Evolutionary conservation across 1,139 yeast species (phyloP).

Genomic region (Pichia sp.): DNA sequence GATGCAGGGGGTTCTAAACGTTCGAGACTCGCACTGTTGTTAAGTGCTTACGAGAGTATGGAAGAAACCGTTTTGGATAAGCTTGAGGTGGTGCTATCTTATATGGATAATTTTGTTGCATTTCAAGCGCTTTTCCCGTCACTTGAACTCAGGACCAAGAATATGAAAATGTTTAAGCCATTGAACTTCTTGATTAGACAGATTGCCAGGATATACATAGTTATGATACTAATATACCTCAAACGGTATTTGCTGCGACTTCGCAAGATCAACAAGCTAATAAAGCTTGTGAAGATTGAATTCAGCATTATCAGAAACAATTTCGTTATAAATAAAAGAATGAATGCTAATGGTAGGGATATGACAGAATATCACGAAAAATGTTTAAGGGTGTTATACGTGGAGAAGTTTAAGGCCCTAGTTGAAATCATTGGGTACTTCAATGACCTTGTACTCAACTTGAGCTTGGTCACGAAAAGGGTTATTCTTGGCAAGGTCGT

Average conservation of each 20-base stretch:
- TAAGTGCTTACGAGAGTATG: slow-evolving; percentile 11
- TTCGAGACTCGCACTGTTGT: too few relatives aligned
- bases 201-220: slow-evolving; percentile 22
- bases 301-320: slow-evolving; percentile 5
- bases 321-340: neutral
- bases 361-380: slow-evolving; percentile 10
- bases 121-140: slow-evolving; percentile 20
- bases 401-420: slow-evolving; percentile 20
- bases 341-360: neutral
- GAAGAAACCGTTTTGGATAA: slow-evolving; percentile 17
- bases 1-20: too few relatives aligned
- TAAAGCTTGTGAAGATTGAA: slow-evolving; percentile 14
- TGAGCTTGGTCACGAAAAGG: slow-evolving; percentile 18
- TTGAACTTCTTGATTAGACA: slow-evolving; percentile 15
- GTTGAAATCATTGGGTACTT: slow-evolving; percentile 24
- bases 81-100: slow-evolving; percentile 21
- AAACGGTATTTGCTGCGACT: slow-evolving; percentile 18
- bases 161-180: slow-evolving; percentile 11
- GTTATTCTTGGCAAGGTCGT: slow-evolving; percentile 18
- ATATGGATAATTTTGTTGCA: slow-evolving; percentile 25
- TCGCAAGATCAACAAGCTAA: slow-evolving; percentile 17
- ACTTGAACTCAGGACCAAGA: slow-evolving; percentile 2
- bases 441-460: slow-evolving; percentile 23
- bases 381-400: slow-evolving; percentile 18
- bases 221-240: slow-evolving; percentile 24